phyloP scores from a whole-genome alignment of 768 basidiomycete genomes.

The Tephrocybe rancida region DNA sequence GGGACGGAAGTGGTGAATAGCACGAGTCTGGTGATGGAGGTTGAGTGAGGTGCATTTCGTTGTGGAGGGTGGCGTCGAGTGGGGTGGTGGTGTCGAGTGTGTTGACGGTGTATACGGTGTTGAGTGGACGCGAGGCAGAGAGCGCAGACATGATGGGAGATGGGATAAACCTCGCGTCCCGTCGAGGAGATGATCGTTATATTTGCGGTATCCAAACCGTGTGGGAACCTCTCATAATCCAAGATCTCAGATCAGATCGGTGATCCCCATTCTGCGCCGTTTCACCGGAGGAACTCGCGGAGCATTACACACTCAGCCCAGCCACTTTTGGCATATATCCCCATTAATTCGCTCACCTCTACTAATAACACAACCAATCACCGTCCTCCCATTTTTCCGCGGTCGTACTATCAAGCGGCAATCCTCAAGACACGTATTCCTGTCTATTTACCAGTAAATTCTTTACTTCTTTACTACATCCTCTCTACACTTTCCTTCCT shows the following conservation, averaged over 20 bases:
- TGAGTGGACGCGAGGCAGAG: slow-evolving; percentile 19
- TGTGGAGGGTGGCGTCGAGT: background rate
- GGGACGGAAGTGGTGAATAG: slow-evolving; percentile 25
- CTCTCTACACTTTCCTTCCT: too few relatives aligned
- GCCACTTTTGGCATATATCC: too few relatives aligned
- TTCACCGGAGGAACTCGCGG: slow-evolving; percentile 14
- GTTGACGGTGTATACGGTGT: too few relatives aligned
- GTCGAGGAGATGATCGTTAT: slow-evolving; percentile 17
- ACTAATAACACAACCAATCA: background rate
- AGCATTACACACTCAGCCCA: slow-evolving; percentile 5
- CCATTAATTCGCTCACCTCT: too few relatives aligned
- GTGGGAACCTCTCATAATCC: slow-evolving; percentile 14
- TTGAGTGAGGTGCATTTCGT: slow-evolving; percentile 5
- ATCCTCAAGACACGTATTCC: too few relatives aligned
- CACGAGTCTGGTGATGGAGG: slow-evolving; percentile 22
- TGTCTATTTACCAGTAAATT: too few relatives aligned
- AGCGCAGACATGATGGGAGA: slow-evolving; percentile 26
- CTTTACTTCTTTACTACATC: too few relatives aligned
- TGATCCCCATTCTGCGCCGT: slow-evolving; percentile 3
- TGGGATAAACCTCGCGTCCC: slow-evolving; percentile 9
- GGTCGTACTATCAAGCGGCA: too few relatives aligned
- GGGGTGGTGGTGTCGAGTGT: background rate
- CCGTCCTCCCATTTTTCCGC: slow-evolving; percentile 1
- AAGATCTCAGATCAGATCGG: slow-evolving; percentile 19
- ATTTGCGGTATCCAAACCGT: slow-evolving; percentile 11